Base-by-base conservation (phyloP, 495 filamentous ascomycete species). In the Aspergillus cavernicola region DNA sequence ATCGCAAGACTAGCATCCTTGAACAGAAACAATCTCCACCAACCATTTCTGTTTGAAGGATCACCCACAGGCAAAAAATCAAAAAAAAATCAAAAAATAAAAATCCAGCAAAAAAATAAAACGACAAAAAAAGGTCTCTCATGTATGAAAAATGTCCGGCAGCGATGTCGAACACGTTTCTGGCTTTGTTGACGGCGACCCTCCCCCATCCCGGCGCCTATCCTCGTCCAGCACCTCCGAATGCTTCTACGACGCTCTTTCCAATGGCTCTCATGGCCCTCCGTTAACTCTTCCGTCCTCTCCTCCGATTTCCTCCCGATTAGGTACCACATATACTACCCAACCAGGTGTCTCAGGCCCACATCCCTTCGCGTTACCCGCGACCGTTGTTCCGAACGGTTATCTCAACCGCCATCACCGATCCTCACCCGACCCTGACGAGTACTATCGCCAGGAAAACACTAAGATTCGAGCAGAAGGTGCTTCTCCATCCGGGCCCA, bases 91-190 rank as follows among this genome's bases (percentile, higher is more conserved):
- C 42, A 38, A 43, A 33, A 50, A 35, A 22, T 36, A 22, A 33
- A 41, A 49, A 51, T 50, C 38, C 31, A 48, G 4, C 10, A 37
- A 37, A 50, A 26, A 54, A 32, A 26, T 15, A 38, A 29, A 40
- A 42, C 56, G 54, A 26, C 50, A 32, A 26, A 22, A 38, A 29
- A 40, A 42, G 55, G 54, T 66, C 59, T 16, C 61, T 62, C 55
- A 66, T 69, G 69, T 58, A 74, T 75, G 71, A 72, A 73, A 71
- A 59, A 77, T 77, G 74, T 69, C 74, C 67, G 70, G 69, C 69
- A 65, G 66, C 60, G 60, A 69, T 68, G 60, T 67, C 64, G 67
- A 75, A 53, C 70, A 72, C 61, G 63, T 62, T 63, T 69, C 65
- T 64, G 63, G 65, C 62, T 45, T 65, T 54, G 65, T 66, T 60